Conservation (phyloP, 2,329 filamentous ascomycete genomes). For the Raffaelea ambrosiae region DNA sequence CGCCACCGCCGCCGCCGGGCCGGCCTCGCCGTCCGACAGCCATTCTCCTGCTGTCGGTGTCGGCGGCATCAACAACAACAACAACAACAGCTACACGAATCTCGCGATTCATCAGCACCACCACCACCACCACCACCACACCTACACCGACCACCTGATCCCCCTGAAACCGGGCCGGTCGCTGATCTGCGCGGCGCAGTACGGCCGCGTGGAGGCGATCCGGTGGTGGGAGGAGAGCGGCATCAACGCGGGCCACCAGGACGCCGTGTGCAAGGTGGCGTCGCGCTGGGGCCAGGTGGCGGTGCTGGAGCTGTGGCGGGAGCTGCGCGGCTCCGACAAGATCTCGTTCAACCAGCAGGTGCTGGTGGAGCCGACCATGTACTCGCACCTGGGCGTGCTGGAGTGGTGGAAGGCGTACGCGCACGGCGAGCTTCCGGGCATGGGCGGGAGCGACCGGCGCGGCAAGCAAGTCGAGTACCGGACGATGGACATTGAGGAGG, state of each 20-base stretch:
- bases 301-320: conserved; percentile 76
- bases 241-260: conserved; percentile 70
- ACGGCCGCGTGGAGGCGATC: conserved; percentile 67
- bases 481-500: conserved; percentile 92
- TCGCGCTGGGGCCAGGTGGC: conserved; percentile 77
- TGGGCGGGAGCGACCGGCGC: conserved; percentile 45
- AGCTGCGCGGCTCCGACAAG: conserved; percentile 54
- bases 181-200: conserved; percentile 74
- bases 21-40: not conserved
- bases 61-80: no score
- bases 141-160: conserved; percentile 41
- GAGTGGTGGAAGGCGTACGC: conserved; percentile 85
- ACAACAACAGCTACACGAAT: no score
- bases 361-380: conserved; percentile 77
- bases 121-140: conserved; percentile 4
- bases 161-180: conserved; percentile 75
- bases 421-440: conserved; percentile 43
- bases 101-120: no score
- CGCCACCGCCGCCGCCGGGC: not conserved
- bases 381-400: conserved; percentile 73
- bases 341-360: conserved; percentile 26
- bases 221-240: conserved; percentile 83
- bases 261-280: conserved; percentile 75
- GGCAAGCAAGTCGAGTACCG: conserved; percentile 80
- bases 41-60: no score